A percentile compares a stretch with the other conserved stretches of the same genome.
phyloP scores from a whole-genome alignment of 2,329 filamentous ascomycete species.

The Fusarium lyarnte region DNA sequence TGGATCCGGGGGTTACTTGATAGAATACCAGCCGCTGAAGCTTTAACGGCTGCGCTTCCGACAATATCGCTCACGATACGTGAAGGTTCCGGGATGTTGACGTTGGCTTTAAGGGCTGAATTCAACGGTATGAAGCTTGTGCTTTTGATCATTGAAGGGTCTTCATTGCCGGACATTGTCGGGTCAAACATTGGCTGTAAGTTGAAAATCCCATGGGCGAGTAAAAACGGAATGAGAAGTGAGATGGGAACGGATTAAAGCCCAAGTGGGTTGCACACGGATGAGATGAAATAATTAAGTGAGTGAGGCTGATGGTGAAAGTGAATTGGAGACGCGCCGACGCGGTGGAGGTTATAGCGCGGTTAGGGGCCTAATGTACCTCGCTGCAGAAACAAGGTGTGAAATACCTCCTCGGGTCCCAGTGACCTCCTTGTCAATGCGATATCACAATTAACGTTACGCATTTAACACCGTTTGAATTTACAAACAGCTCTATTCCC shows the following conservation, averaged over 20 bases:
- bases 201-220: background rate
- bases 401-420: slow-evolving; percentile 9
- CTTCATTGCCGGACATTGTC: background rate
- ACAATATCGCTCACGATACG: slow-evolving; percentile 41
- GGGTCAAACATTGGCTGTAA: slow-evolving; percentile 7
- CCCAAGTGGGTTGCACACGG: background rate
- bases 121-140: slow-evolving; percentile 32
- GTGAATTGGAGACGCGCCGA: slow-evolving; percentile 28
- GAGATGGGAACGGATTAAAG: background rate
- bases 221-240: background rate
- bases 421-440: too few species aligned
- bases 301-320: background rate
- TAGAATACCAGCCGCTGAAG: slow-evolving; percentile 6
- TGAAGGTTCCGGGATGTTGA: slow-evolving; percentile 10
- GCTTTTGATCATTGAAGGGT: slow-evolving; percentile 23
- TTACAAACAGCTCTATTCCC: too few species aligned
- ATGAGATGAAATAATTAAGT: background rate
- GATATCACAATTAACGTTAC: background rate
- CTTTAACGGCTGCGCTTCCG: background rate
- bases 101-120: slow-evolving; percentile 12
- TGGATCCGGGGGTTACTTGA: slow-evolving; percentile 38
- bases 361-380: slow-evolving; percentile 10
- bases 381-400: background rate
- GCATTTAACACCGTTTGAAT: background rate
- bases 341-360: slow-evolving; percentile 23